Conservation (phyloP, 1,284 basidiomycete genomes). For the Athelia psychrophila region DNA sequence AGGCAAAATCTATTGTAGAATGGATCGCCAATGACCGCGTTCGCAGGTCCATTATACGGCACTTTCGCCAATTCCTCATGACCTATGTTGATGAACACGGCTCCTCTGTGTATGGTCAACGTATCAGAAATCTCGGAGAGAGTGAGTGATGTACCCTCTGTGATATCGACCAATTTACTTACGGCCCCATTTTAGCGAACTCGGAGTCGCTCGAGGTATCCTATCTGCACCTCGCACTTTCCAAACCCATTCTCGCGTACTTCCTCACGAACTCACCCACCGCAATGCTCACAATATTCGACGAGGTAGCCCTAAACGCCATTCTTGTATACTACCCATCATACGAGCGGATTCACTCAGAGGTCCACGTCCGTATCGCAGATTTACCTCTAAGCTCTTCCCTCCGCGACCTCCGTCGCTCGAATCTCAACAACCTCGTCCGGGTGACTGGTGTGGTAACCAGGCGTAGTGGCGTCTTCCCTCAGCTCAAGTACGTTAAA, state of each 20-base stretch:
- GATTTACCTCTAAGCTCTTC: conserved; percentile 90
- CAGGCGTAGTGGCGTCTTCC: conserved; percentile 93
- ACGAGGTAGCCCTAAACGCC: conserved; percentile 91
- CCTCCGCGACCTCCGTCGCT: conserved; percentile 90
- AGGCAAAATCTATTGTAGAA: conserved; percentile 94
- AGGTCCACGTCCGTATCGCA: conserved; percentile 96
- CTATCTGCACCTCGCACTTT: conserved; percentile 86
- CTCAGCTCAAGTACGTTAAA: conserved; percentile 99
- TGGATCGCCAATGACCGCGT: conserved; percentile 96
- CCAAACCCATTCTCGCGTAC: conserved; percentile 94
- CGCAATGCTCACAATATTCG: conserved; percentile 92
- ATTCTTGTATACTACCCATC: conserved; percentile 95
- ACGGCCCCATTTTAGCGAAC: conserved; percentile 61
- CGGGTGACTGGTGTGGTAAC: conserved; percentile 98
- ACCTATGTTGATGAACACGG: conserved; percentile 93
- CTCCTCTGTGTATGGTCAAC: conserved; percentile 90
- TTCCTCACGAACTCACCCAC: conserved; percentile 95
- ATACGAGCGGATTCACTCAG: conserved; percentile 96
- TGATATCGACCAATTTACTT: conserved; percentile 1
- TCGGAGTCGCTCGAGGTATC: conserved; percentile 97
- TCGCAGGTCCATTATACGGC: conserved; percentile 84
- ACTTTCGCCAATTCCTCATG: conserved; percentile 95
- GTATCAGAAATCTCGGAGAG: conserved; percentile 94
- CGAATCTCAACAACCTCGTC: conserved; percentile 93
- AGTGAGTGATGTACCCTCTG: conserved; percentile 48